These are phyloP conservation scores for Xylaria palmicola DNA, from an alignment of 495 filamentous ascomycete species.

Conservation along the genomic window DNA sequence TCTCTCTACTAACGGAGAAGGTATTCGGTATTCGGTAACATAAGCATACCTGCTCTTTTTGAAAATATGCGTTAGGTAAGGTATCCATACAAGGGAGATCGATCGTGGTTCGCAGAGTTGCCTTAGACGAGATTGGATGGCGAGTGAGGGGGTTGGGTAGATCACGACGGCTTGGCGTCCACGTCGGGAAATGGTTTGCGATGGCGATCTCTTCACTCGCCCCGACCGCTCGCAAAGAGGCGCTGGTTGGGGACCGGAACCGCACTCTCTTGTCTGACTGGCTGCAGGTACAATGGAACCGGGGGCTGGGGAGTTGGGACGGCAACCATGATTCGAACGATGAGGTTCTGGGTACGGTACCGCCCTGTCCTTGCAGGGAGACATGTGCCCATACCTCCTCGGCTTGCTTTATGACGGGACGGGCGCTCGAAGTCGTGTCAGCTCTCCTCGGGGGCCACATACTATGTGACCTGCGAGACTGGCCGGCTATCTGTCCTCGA, in stretches of 20 bases:
- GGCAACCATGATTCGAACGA: neutral
- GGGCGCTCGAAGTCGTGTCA: too few relatives aligned
- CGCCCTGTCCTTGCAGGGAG: neutral
- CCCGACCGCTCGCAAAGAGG: neutral
- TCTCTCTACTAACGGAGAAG: neutral
- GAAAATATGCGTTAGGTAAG: neutral
- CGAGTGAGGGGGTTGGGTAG: conserved; percentile 5
- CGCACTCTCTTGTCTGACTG: neutral
- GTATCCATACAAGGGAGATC: neutral
- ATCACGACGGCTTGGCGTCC: conserved; percentile 10
- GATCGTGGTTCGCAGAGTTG: neutral
- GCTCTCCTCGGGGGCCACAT: too few relatives aligned
- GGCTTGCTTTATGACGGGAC: too few relatives aligned
- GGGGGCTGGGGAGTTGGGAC: neutral
- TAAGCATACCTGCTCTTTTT: too few relatives aligned
- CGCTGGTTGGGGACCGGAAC: neutral
- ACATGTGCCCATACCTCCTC: neutral
- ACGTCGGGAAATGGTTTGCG: conserved; percentile 8
- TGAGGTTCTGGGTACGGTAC: too few relatives aligned
- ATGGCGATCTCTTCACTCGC: neutral
- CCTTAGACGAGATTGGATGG: neutral
- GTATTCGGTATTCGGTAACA: too few relatives aligned
- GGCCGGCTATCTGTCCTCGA: neutral
- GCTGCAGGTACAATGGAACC: neutral
- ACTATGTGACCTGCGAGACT: neutral